Evolutionary conservation across 2,329 filamentous ascomycete species (phyloP).

Genomic region (Neonectria punicea): DNA sequence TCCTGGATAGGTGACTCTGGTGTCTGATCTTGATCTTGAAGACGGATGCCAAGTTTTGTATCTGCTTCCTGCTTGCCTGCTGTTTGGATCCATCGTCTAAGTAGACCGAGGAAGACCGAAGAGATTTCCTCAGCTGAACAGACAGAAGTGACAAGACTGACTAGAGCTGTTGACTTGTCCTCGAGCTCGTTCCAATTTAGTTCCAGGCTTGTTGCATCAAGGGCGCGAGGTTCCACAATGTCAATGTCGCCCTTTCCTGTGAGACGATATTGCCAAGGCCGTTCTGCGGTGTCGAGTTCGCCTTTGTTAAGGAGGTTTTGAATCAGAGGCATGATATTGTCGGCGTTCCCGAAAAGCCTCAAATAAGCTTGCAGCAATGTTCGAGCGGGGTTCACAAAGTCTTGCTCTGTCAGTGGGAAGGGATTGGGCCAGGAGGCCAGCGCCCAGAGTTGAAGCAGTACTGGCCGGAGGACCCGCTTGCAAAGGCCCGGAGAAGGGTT

Average conservation of each 20-base stretch:
- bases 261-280: constrained; percentile 64
- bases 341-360: constrained; percentile 63
- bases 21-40: constrained; percentile 44
- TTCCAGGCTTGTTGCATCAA: constrained; percentile 33
- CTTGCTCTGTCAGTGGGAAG: constrained; percentile 47
- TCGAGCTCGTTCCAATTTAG: constrained; percentile 59
- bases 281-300: constrained; percentile 44
- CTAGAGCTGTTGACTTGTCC: constrained; percentile 58
- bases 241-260: constrained; percentile 61
- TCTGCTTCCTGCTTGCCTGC: constrained; percentile 40
- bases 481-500: constrained; percentile 75
- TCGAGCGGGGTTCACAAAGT: constrained; percentile 58
- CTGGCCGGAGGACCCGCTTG: constrained; percentile 67
- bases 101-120: constrained; percentile 68
- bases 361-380: constrained; percentile 67
- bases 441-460: constrained; percentile 72
- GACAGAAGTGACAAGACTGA: constrained; percentile 60
- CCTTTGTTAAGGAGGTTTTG: constrained; percentile 67
- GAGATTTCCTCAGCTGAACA: constrained; percentile 68
- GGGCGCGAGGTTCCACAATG: constrained; percentile 52
- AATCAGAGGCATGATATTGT: constrained; percentile 61
- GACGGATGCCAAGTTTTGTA: constrained; percentile 43
- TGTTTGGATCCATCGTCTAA: constrained; percentile 65
- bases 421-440: constrained; percentile 63
- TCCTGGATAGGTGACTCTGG: constrained; percentile 55